Evolutionary conservation across 1,284 basidiomycete genomes (phyloP), one percentile per base, ranked within the genome.

Genomic region (Pseudozyma sp.): DNA sequence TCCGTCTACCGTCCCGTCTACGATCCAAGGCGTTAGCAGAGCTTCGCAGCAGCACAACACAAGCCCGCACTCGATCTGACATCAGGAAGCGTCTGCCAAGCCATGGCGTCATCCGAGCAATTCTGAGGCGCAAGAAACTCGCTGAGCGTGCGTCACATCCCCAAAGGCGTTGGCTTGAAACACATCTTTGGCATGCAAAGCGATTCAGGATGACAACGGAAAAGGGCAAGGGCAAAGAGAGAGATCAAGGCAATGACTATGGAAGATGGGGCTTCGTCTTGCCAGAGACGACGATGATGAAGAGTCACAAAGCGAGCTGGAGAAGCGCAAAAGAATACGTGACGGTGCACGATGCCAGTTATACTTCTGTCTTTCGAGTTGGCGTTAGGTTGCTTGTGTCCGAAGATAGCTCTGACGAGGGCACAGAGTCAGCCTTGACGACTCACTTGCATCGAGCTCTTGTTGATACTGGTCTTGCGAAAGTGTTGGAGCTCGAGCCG

Each of bases 121-220:
- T 73, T 4, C 59, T 75, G 8, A 52, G 80, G 43, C 68, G 79
- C 2, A 53, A 67, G 18, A 67, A 69, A 39, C 61, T 82, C 6
- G 59, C 64, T 0, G 55, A 64, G 14, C 67, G 82, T 3, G 80
- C 80, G 5, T 70, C 62, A 6, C 60, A 77, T 44, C 56, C 60
- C 1, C 65, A 62, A 25, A 42, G 73, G 12, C 59, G 76, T 7
- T 85, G 83, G 83, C 72, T 85, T n/a, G 83, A 85, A 51, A 85
- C 83, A 16, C 83, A 85, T 48, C 57, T 84, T 5, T 85, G 83
- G 83, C 82, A 83, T 51, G 75, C 83, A 10, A 85, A 85, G 59
- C 62, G 83, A 3, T 85, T 85, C 59, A 67, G 80, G 45, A 85
- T 85, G 83, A 72, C 78, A 3, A 68, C 63, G 1, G 72, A 77